phyloP scores from a whole-genome alignment of 306 rosid genomes.

The Corylus avellana region DNA sequence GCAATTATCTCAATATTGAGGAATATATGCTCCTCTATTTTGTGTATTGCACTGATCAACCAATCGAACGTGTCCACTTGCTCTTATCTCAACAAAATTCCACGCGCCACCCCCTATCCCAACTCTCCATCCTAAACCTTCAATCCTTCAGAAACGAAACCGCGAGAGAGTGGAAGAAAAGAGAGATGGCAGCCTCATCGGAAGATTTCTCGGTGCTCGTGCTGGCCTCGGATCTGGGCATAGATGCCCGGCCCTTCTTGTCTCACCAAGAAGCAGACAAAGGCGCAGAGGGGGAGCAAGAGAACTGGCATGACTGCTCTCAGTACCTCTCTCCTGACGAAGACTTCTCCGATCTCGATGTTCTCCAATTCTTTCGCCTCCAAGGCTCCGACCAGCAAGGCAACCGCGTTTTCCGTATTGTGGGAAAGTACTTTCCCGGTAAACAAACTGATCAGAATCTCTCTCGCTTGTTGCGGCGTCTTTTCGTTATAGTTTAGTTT shows the following conservation, averaged over 20 bases:
- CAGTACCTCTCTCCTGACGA: slow-evolving; percentile 72
- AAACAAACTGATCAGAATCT: slow-evolving; percentile 16
- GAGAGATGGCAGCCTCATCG: slow-evolving; percentile 62
- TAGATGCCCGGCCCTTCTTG: slow-evolving; percentile 83
- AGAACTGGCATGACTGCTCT: slow-evolving; percentile 81
- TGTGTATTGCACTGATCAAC: neutral
- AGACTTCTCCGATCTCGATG: slow-evolving; percentile 93
- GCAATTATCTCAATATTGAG: neutral
- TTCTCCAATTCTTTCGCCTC: slow-evolving; percentile 58
- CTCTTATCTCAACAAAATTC: neutral
- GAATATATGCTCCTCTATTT: neutral
- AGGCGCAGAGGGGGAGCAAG: slow-evolving; percentile 51
- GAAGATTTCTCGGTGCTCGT: slow-evolving; percentile 88
- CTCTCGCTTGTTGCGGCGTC: neutral
- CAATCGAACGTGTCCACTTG: neutral
- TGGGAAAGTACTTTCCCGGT: slow-evolving; percentile 91
- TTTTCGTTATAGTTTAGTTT: neutral
- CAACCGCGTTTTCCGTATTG: slow-evolving; percentile 63
- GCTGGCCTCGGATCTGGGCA: slow-evolving; percentile 65
- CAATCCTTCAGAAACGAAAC: neutral
- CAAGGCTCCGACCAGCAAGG: slow-evolving; percentile 75
- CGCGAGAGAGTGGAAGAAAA: neutral
- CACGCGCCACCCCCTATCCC: neutral
- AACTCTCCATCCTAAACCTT: neutral
- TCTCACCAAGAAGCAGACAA: slow-evolving; percentile 14